These are phyloP conservation scores for Aspergillus wentii DNA, from an alignment of 495 filamentous ascomycete species.

Conservation along the genomic window DNA sequence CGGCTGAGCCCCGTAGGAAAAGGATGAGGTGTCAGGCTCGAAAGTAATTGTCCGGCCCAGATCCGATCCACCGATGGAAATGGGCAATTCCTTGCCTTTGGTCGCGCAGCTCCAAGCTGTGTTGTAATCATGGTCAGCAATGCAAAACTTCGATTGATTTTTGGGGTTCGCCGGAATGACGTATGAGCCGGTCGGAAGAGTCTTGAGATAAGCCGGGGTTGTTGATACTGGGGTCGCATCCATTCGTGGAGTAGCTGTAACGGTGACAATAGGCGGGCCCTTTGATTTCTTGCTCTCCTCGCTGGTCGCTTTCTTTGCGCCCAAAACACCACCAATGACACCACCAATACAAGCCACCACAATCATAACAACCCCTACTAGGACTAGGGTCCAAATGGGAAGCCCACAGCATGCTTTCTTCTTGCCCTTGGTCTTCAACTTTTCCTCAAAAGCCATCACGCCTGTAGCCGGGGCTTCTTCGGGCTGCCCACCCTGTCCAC, in stretches of 20 bases:
- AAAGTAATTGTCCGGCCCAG: constrained; percentile 23
- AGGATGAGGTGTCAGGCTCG: constrained; percentile 25
- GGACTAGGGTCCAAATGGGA: constrained; percentile 62
- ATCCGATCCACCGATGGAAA: constrained; percentile 25
- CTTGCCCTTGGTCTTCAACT: constrained; percentile 53
- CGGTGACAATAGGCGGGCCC: constrained; percentile 39
- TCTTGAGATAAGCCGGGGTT: constrained; percentile 51
- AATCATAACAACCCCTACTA: constrained; percentile 52
- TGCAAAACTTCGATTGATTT: constrained; percentile 60
- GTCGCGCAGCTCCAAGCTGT: constrained; percentile 66
- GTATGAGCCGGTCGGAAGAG: constrained; percentile 62
- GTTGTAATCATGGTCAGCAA: constrained; percentile 53
- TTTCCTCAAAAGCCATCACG: constrained; percentile 47
- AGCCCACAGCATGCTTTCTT: constrained; percentile 57
- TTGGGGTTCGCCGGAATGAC: constrained; percentile 53
- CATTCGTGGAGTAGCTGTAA: constrained; percentile 51
- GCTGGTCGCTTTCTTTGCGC: constrained; percentile 34
- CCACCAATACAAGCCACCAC: constrained; percentile 51
- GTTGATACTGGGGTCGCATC: constrained; percentile 60
- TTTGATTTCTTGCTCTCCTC: constrained; percentile 14
- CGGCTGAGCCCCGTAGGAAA: constrained; percentile 69
- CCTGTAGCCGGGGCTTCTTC: constrained; percentile 19
- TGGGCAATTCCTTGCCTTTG: constrained; percentile 31
- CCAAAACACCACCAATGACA: constrained; percentile 55
- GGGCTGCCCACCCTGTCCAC: no score